These are phyloP conservation scores for Cladophialophora chaetospira DNA, from an alignment of 2,329 filamentous ascomycete genomes.

Conservation along the genomic window DNA sequence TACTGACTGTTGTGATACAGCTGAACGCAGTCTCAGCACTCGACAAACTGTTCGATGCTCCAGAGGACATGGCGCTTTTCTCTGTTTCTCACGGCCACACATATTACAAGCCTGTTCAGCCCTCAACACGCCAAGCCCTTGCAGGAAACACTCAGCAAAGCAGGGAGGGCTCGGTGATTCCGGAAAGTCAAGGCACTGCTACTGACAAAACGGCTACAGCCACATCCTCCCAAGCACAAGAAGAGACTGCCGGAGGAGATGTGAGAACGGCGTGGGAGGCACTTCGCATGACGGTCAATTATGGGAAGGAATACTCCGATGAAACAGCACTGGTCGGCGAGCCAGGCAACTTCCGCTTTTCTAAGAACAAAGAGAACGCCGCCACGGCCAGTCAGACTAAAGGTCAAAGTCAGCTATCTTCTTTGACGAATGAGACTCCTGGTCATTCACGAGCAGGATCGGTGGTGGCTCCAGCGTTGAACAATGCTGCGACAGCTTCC, in stretches of 20 bases:
- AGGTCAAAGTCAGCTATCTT: neutral
- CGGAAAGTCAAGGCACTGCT: constrained; percentile 35
- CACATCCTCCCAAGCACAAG: constrained; percentile 11
- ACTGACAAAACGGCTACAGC: constrained; percentile 8
- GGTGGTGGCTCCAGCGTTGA: constrained; percentile 7
- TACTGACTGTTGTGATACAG: constrained; percentile 36
- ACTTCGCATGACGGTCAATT: constrained; percentile 54
- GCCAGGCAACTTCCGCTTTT: constrained; percentile 63
- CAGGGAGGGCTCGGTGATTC: constrained; percentile 53
- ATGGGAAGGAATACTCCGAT: constrained; percentile 65
- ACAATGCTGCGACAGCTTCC: neutral
- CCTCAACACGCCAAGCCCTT: constrained; percentile 29
- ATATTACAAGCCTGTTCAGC: constrained; percentile 53
- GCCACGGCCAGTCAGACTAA: constrained; percentile 13
- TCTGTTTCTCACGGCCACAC: constrained; percentile 62
- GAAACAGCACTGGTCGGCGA: constrained; percentile 65
- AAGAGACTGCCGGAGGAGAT: constrained; percentile 35
- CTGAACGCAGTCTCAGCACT: constrained; percentile 59
- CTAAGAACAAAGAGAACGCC: constrained; percentile 41
- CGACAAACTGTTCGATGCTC: constrained; percentile 56
- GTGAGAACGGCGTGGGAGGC: constrained; percentile 50
- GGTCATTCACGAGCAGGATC: constrained; percentile 25
- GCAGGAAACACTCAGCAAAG: constrained; percentile 46
- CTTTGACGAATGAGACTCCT: constrained; percentile 10
- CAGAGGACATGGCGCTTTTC: constrained; percentile 58